Percentiles rank a stretch among this genome's conserved stretches.
Conservation (phyloP, 2,329 filamentous ascomycete species). For the Fusarium sterilihyphosum region DNA sequence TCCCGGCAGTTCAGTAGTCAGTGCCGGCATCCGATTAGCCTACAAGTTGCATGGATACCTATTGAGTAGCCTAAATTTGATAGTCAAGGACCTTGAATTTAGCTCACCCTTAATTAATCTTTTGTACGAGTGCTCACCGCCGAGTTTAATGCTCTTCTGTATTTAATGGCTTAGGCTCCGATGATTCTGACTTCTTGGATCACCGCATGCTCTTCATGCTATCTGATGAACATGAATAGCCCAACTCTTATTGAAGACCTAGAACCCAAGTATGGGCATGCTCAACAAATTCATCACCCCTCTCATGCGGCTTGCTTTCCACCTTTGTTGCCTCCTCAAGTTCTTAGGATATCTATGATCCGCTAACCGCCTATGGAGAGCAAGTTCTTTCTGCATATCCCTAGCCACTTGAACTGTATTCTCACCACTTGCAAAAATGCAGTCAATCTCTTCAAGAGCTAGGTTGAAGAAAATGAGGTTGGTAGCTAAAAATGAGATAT, state of each 20-base stretch:
- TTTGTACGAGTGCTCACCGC: not conserved
- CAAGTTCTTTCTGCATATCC: slow-evolving; percentile 12
- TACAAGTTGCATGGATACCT: not conserved
- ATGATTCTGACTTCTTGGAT: not conserved
- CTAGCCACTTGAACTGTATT: slow-evolving; percentile 4
- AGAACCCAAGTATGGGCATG: not conserved
- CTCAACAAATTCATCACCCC: not conserved
- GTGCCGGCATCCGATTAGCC: not conserved
- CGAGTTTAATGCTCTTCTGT: not conserved
- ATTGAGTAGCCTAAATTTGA: not conserved
- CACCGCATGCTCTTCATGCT: not conserved
- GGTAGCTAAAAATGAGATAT: slow-evolving; percentile 13
- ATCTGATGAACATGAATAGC: too few relatives aligned
- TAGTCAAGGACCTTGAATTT: not conserved
- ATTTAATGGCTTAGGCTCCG: rapidly evolving
- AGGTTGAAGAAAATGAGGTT: not conserved
- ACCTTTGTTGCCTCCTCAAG: not conserved
- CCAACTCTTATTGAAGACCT: too few relatives aligned
- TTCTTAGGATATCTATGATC: not conserved
- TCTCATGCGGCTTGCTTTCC: not conserved
- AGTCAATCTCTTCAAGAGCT: slow-evolving; percentile 6
- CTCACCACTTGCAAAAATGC: slow-evolving; percentile 13
- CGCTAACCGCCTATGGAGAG: not conserved
- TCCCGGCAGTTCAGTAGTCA: not conserved
- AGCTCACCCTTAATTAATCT: not conserved